These are phyloP conservation scores for Coriolopsis trogii DNA, from an alignment of 1,284 basidiomycete genomes.

Conservation along the genomic window DNA sequence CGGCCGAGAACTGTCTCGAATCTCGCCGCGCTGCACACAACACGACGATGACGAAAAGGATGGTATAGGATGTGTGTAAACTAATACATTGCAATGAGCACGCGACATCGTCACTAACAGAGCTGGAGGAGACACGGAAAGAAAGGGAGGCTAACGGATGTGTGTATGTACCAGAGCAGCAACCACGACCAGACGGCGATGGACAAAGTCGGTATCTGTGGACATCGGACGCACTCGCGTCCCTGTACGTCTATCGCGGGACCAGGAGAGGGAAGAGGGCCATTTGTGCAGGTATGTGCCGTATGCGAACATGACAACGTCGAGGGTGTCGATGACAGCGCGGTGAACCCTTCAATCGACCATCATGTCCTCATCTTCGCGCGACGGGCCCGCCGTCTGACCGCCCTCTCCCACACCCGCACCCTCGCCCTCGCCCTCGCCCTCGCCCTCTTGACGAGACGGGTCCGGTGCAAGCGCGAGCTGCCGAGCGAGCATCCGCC, in stretches of 20 bases:
- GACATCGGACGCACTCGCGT: no score
- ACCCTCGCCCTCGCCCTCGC: neutral
- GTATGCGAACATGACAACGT: neutral
- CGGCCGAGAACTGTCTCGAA: conserved; percentile 8
- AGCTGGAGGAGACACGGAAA: no score
- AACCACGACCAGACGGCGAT: no score
- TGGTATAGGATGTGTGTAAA: no score
- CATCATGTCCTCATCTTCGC: conserved; percentile 18
- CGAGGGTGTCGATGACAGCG: neutral
- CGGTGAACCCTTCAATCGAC: conserved; percentile 13
- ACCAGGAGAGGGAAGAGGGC: neutral
- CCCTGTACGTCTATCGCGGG: no score
- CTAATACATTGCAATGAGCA: no score
- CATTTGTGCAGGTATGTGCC: neutral
- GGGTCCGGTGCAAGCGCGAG: neutral
- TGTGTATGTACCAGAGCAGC: no score
- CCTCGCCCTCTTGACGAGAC: neutral
- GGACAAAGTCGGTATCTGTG: no score
- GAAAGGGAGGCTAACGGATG: no score
- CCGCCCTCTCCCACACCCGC: neutral
- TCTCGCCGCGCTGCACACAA: no score
- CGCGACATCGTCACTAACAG: no score
- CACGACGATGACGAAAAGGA: no score
- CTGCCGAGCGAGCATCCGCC: conserved; percentile 7
- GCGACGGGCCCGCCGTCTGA: conserved; percentile 6